Evolutionary conservation across 768 basidiomycete genomes (phyloP), one percentile per base, ranked within the genome.

Genomic region (Suillus fuscotomentosus): DNA sequence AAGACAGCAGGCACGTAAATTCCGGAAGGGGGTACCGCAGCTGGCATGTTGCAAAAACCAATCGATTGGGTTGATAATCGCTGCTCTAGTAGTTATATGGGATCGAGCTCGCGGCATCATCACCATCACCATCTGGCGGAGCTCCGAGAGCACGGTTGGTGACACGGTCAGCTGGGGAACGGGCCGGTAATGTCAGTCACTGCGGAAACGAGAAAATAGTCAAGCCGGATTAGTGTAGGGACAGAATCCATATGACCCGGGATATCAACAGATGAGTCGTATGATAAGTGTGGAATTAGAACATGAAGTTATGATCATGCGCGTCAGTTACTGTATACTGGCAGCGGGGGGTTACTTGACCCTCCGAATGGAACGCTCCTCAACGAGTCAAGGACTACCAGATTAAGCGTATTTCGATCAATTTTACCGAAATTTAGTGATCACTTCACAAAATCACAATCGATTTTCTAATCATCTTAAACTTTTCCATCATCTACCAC

Each of bases 1-100:
- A 95, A 78, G 61, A 92, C 87, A 3, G 92, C 87, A 13, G 93
- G 93, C 31, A 91, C 89, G 71, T 92, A 93, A 63, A 88, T 81
- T 5, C 92, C 91, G 41, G 84, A 79, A 2, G 88, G 87, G 15
- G 89, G 88, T 22, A 87, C 81, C 1, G 41, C 57, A 42, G 57
- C 57, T 27, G 15, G 65, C 74, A 74, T 76, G 47, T 68, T 55
- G 66, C 68, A 67, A 54, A 64, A 27, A 22, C 15, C 38, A 31
- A 36, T 22, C n/a, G 22, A 36, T 63, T 11, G 5, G 31, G 38
- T 14, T 36, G 39, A 60, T 17, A 17, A 27, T 9, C 41, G 17
- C n/a, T 31, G 39, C 38, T 61, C 11, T 54, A 15, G 41, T 22
- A 54, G 38, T 64, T 54, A 63, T 53, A 63, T 45, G 41, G 43